A percentile compares a stretch with the other conserved stretches of the same genome.
Conservation (phyloP, 208 protist genomes). For the Acanthamoeba castellanii region DNA sequence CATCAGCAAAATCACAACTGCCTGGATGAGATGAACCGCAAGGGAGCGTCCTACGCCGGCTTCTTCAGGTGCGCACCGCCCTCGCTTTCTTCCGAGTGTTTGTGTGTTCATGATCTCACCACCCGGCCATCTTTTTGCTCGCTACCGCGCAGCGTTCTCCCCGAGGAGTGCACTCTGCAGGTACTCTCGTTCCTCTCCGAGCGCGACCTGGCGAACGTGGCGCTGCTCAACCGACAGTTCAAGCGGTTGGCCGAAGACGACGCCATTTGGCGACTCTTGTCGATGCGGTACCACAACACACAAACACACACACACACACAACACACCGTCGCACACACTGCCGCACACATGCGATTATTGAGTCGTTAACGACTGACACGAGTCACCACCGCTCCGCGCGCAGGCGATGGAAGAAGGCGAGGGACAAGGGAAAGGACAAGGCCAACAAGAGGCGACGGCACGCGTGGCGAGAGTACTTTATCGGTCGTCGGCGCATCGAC, state of each 20-base stretch:
- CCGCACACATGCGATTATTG: background rate
- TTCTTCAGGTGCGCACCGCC: background rate
- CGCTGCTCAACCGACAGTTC: conserved; percentile 55
- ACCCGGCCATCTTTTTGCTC: no score
- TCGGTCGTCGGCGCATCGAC: conserved; percentile 32
- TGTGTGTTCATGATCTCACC: no score
- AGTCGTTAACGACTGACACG: background rate
- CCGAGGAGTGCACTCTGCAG: conserved; percentile 49
- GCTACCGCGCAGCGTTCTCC: background rate
- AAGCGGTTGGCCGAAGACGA: conserved; percentile 33
- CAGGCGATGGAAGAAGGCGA: conserved; percentile 47
- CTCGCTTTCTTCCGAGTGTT: no score
- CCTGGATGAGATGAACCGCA: conserved; percentile 9
- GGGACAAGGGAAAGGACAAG: conserved; percentile 8
- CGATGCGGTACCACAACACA: background rate
- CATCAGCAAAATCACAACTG: conserved; percentile 18
- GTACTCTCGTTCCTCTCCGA: conserved; percentile 10
- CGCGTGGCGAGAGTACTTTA: conserved; percentile 46
- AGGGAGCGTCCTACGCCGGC: background rate
- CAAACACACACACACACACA: no score
- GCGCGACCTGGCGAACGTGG: conserved; percentile 26
- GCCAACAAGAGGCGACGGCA: conserved; percentile 2
- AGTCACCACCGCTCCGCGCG: background rate
- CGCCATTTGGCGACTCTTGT: conserved; percentile 34
- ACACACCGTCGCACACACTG: background rate